Conservation (phyloP, 2,329 filamentous ascomycete genomes). For the Fusarium goolgardi region DNA sequence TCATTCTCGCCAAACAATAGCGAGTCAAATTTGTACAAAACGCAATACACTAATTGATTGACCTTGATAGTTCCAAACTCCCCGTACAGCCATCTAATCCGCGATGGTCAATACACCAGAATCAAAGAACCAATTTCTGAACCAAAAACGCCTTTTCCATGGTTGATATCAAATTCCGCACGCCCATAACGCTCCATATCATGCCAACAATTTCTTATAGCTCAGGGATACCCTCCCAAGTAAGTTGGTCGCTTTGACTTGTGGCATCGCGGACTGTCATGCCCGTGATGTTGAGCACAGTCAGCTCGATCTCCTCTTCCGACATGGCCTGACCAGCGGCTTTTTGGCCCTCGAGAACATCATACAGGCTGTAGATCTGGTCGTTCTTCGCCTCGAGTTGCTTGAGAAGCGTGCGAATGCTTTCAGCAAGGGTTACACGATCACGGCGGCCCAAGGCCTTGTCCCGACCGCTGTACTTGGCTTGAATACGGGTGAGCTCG, state of each 20-base stretch:
- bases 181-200: slow-evolving; percentile 26
- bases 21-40: slow-evolving; percentile 42
- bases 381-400: slow-evolving; percentile 79
- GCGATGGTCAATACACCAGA: slow-evolving; percentile 28
- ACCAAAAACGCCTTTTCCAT: slow-evolving; percentile 44
- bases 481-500: slow-evolving; percentile 71
- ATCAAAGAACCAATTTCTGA: slow-evolving; percentile 36
- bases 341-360: slow-evolving; percentile 85
- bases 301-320: slow-evolving; percentile 72
- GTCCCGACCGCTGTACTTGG: slow-evolving; percentile 74
- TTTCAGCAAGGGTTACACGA: slow-evolving; percentile 69
- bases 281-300: slow-evolving; percentile 66
- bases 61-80: slow-evolving; percentile 41
- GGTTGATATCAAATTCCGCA: slow-evolving; percentile 32
- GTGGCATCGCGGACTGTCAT: slow-evolving; percentile 58
- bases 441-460: slow-evolving; percentile 73
- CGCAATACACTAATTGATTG: slow-evolving; percentile 29
- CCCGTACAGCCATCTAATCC: slow-evolving; percentile 42
- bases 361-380: slow-evolving; percentile 84
- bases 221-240: slow-evolving; percentile 57
- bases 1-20: slow-evolving; percentile 39
- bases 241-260: slow-evolving; percentile 53
- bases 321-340: slow-evolving; percentile 71
- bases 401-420: slow-evolving; percentile 70
- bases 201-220: slow-evolving; percentile 27